These are phyloP conservation scores for Thermochaetoides dissita DNA, from an alignment of 2,329 filamentous ascomycete species.

Conservation along the genomic window DNA sequence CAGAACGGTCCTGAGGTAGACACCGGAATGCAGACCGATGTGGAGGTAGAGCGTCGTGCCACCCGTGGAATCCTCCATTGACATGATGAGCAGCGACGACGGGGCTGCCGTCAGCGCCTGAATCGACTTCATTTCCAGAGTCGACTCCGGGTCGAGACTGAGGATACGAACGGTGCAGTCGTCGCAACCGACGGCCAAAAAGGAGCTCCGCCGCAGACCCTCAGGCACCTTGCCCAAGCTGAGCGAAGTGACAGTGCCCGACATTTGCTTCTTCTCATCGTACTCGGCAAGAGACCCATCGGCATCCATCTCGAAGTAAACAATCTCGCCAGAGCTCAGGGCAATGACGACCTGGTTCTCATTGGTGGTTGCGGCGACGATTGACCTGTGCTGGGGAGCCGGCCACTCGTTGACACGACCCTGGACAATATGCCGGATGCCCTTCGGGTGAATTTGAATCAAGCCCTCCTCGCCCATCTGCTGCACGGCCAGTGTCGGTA, in stretches of 20 bases:
- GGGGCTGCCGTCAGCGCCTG: constrained; percentile 86
- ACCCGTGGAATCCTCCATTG: constrained; percentile 88
- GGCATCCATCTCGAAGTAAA: constrained; percentile 94
- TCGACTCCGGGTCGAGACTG: constrained; percentile 78
- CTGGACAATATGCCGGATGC: constrained; percentile 74
- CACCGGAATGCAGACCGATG: constrained; percentile 87
- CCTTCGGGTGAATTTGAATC: constrained; percentile 91
- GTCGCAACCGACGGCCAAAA: constrained; percentile 90
- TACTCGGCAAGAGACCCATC: constrained; percentile 88
- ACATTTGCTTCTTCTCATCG: constrained; percentile 89
- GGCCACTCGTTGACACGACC: constrained; percentile 85
- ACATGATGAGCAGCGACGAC: constrained; percentile 77
- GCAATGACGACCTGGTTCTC: constrained; percentile 86
- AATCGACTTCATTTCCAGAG: constrained; percentile 83
- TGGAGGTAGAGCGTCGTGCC: constrained; percentile 85
- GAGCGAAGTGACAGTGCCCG: constrained; percentile 86
- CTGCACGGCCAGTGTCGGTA: constrained; percentile 82
- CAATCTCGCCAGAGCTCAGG: constrained; percentile 87
- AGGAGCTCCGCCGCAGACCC: constrained; percentile 76
- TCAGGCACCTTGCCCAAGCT: constrained; percentile 86
- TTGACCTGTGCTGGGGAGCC: constrained; percentile 82
- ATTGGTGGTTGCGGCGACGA: constrained; percentile 88
- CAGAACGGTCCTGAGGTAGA: constrained; percentile 87
- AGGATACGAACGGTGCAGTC: constrained; percentile 91
- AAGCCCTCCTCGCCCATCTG: constrained; percentile 87